Percentiles rank a stretch among this genome's conserved stretches.
Conservation (phyloP, 495 filamentous ascomycete genomes). For the Filosporella fistucella region DNA sequence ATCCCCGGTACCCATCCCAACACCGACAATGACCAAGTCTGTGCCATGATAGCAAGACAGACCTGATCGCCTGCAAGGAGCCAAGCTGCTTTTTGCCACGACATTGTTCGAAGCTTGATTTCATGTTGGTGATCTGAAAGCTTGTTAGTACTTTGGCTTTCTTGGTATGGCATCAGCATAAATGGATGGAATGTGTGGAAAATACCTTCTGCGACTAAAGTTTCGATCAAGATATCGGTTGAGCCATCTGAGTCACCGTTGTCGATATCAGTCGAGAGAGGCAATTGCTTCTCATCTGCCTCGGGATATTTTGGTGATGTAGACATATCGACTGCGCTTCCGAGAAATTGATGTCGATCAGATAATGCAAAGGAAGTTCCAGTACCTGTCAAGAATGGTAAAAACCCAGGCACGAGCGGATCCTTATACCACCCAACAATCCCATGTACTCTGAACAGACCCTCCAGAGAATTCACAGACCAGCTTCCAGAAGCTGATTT, state of each 20-base stretch:
- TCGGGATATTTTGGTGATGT: not conserved
- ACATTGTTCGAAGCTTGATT: constrained; percentile 43
- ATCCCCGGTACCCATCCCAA: constrained; percentile 43
- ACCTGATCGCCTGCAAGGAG: constrained; percentile 41
- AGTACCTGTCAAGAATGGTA: no score
- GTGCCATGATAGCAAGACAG: constrained; percentile 45
- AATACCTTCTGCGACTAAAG: constrained; percentile 14
- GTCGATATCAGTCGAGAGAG: not conserved
- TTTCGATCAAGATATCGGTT: not conserved
- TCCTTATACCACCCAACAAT: no score
- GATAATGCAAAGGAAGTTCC: no score
- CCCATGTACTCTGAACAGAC: no score
- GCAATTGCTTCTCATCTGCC: constrained; percentile 1
- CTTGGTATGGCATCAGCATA: not conserved
- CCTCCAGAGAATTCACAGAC: no score
- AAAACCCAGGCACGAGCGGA: no score
- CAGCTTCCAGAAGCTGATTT: no score
- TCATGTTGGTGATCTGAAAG: constrained; percentile 37
- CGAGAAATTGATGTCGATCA: no score
- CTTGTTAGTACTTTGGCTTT: not conserved
- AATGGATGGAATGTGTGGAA: not conserved
- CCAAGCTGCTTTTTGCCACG: constrained; percentile 42
- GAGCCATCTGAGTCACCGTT: constrained; percentile 7
- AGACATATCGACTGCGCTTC: not conserved
- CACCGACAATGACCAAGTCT: constrained; percentile 42